Evolutionary conservation across 2,329 filamentous ascomycete genomes (phyloP).

Genomic region (Gremmenia infestans): DNA sequence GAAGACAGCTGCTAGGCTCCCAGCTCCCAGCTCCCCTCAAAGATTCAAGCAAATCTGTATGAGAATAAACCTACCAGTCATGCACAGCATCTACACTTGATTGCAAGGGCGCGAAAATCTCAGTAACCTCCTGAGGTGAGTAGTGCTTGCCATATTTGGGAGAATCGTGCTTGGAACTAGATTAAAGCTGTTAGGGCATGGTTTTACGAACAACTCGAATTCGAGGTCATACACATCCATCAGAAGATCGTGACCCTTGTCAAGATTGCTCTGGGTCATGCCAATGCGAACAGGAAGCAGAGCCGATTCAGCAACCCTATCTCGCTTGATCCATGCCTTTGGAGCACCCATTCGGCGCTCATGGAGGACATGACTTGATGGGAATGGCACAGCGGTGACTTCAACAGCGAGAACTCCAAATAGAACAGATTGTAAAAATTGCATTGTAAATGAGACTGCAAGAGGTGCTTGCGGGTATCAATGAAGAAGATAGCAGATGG

Average conservation of each 20-base stretch:
- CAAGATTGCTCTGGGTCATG: constrained; percentile 42
- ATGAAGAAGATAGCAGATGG: background rate
- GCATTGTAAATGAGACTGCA: constrained; percentile 10
- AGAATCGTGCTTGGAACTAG: constrained; percentile 37
- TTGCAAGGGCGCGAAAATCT: constrained; percentile 38
- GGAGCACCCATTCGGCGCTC: constrained; percentile 17
- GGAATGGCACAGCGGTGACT: constrained; percentile 12
- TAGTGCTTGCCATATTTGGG: constrained; percentile 44
- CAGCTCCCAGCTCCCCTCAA: too few relatives aligned
- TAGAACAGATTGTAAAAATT: constrained; percentile 12
- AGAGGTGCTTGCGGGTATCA: background rate
- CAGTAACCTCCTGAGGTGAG: constrained; percentile 35
- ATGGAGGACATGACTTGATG: constrained; percentile 18
- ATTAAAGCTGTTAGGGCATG: background rate
- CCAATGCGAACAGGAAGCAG: constrained; percentile 33
- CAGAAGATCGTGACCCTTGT: constrained; percentile 39
- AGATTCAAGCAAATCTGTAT: too few relatives aligned
- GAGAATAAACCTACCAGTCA: constrained; percentile 9
- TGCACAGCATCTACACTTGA: constrained; percentile 46
- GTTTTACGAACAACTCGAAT: background rate
- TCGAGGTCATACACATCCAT: constrained; percentile 32
- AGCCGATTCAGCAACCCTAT: constrained; percentile 7
- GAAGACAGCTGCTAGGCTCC: too few relatives aligned
- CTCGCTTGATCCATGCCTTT: constrained; percentile 17
- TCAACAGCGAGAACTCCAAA: constrained; percentile 10